These are phyloP conservation scores for Penicillium polonicum DNA, from an alignment of 2,329 filamentous ascomycete species.

Conservation along the genomic window DNA sequence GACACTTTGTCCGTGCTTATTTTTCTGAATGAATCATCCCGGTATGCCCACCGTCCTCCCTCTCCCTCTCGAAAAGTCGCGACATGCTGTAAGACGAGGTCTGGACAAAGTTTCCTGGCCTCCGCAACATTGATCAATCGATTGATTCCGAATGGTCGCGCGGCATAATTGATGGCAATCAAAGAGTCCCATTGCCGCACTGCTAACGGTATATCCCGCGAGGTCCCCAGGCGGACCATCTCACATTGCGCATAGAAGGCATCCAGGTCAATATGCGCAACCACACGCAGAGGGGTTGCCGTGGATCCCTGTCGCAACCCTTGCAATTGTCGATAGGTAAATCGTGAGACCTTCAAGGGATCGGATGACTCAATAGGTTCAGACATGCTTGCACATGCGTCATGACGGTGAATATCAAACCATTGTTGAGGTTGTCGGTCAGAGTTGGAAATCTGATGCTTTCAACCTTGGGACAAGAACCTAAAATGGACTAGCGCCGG, in stretches of 20 bases:
- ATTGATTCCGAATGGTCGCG: constrained; percentile 74
- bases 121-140: constrained; percentile 77
- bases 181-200: constrained; percentile 95
- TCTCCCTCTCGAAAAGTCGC: constrained; percentile 93
- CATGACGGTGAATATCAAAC: constrained; percentile 12
- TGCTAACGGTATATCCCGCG: constrained; percentile 76
- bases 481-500: constrained; percentile 15
- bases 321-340: constrained; percentile 79
- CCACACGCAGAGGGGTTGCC: constrained; percentile 75
- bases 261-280: constrained; percentile 92
- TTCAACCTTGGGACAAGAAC: constrained; percentile 10
- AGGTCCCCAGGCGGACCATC: constrained; percentile 75
- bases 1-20: constrained; percentile 92
- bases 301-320: constrained; percentile 70
- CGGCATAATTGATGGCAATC: constrained; percentile 95
- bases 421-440: not conserved
- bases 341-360: constrained; percentile 59
- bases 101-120: constrained; percentile 81
- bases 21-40: constrained; percentile 72
- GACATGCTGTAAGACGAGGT: constrained; percentile 84
- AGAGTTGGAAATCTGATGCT: constrained; percentile 17
- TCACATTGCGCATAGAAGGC: constrained; percentile 98
- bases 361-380: constrained; percentile 24
- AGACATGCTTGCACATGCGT: constrained; percentile 46
- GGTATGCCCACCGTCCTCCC: constrained; percentile 80